phyloP scores from a whole-genome alignment of 2,329 filamentous ascomycete genomes.

The Arthrobotrys entomopaga region DNA sequence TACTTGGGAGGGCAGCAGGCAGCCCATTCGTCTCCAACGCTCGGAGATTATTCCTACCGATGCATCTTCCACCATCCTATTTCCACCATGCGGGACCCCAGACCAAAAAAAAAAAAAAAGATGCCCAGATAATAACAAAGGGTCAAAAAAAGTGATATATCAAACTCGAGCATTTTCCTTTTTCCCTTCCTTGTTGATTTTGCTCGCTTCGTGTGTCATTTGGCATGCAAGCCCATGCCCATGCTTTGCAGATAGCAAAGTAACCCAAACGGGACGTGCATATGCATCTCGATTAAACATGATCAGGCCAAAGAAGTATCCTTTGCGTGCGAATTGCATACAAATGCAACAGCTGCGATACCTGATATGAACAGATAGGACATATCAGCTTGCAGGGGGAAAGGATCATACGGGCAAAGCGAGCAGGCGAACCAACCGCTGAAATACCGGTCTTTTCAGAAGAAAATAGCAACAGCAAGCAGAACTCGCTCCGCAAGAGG shows the following conservation, averaged over 20 bases:
- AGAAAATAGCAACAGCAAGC: slow-evolving; percentile 13
- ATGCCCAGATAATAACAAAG: no score
- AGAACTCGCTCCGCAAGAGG: slow-evolving; percentile 29
- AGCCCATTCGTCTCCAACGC: slow-evolving; percentile 51
- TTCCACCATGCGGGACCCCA: slow-evolving; percentile 37
- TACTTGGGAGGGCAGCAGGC: slow-evolving; percentile 18
- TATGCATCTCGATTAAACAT: slow-evolving; percentile 46
- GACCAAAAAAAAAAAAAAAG: slow-evolving; percentile 1
- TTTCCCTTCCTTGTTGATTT: slow-evolving; percentile 21
- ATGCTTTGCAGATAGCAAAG: slow-evolving; percentile 50
- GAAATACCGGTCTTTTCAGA: slow-evolving; percentile 34
- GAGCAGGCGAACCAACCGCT: slow-evolving; percentile 33
- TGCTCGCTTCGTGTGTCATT: slow-evolving; percentile 50
- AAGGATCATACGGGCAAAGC: slow-evolving; percentile 50
- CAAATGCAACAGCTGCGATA: slow-evolving; percentile 42
- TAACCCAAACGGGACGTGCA: slow-evolving; percentile 54
- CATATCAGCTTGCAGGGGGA: slow-evolving; percentile 41
- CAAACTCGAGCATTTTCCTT: slow-evolving; percentile 19
- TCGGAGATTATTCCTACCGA: slow-evolving; percentile 55
- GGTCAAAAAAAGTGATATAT: slow-evolving; percentile 49
- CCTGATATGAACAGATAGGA: slow-evolving; percentile 43
- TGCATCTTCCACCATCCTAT: slow-evolving; percentile 26
- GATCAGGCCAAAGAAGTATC: slow-evolving; percentile 37
- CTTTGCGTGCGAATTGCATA: slow-evolving; percentile 29
- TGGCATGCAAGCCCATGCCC: slow-evolving; percentile 50